Evolutionary conservation across 2,329 filamentous ascomycete genomes (phyloP), one percentile per base, ranked within the genome.

Genomic region (Diaporthe sp.): DNA sequence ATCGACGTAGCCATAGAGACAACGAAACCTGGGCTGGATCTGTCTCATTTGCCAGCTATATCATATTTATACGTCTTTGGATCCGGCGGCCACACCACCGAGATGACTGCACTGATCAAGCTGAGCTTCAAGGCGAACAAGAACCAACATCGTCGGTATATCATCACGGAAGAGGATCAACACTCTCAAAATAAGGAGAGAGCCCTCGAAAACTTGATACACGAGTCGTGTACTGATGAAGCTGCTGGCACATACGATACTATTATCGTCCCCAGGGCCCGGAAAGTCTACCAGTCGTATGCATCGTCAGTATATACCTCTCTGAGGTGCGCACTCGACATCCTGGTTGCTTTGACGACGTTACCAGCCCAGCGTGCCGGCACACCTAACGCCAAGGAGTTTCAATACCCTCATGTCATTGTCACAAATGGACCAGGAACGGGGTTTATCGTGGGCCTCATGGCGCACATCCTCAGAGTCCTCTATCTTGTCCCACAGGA

Each of bases 11-110:
- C 75, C 3, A 72, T 77, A 9, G 51, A 57, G 10, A 49, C 70
- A 3, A 76, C 75, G 12, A 59, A 25, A 6, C 57, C 49, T n/a
- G 70, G 76, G 9, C 78, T 77, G 10, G 77, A 78, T 22, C 73
- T 72, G 4, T 73, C 51, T 9, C 44, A 57, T 31, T 77, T 81
- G 25, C 81, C 80, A 7, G 78, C 80, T 4, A 84, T 85, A 37
- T 90, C 96, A 83, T 87, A 95, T 72, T 87, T 98, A 44, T 90
- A 98, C 77, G 92, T 98, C 37, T 93, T 98, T 34, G 97, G 97
- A 71, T 97, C 94, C 3, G 97, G 97, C 44, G 97, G 97, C 0
- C 97, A 99, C 85, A 98, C 97, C 0, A 93, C 95, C 65, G 97
- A 99, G 84, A 98, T 99, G 94, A 88, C 98, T 77, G 92, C 93